Evolutionary conservation across 2,329 filamentous ascomycete genomes (phyloP).

Genomic region (Cryphonectria carpinicola): DNA sequence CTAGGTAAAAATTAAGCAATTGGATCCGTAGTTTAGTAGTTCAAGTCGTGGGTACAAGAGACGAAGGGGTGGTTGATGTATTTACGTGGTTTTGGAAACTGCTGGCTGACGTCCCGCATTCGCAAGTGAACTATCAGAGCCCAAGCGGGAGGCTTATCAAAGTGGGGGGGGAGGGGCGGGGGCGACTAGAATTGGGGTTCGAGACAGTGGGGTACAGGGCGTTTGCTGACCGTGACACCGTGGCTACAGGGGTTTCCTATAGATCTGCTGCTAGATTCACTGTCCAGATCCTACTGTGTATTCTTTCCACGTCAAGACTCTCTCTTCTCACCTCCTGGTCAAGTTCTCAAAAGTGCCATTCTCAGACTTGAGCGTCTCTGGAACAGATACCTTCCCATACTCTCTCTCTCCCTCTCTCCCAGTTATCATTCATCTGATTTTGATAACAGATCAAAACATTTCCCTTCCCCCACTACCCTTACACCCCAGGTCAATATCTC

Average conservation of each 20-base stretch:
- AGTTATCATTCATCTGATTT: neutral
- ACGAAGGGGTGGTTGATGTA: slow-evolving; percentile 6
- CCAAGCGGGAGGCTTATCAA: slow-evolving; percentile 12
- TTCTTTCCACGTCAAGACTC: too few relatives aligned
- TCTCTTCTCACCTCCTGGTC: neutral
- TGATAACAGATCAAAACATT: neutral
- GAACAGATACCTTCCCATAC: neutral
- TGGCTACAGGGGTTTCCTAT: neutral
- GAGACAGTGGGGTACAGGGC: slow-evolving; percentile 15
- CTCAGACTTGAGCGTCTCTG: too few relatives aligned
- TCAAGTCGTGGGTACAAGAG: slow-evolving; percentile 24
- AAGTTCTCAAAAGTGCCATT: too few relatives aligned
- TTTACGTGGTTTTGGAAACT: slow-evolving; percentile 21
- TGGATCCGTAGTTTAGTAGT: slow-evolving; percentile 20
- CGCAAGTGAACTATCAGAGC: slow-evolving; percentile 16
- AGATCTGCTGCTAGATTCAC: slow-evolving; percentile 1
- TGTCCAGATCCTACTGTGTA: neutral
- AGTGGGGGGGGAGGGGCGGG: neutral
- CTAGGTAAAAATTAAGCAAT: slow-evolving; percentile 27
- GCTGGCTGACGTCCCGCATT: slow-evolving; percentile 18
- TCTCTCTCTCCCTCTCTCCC: too few relatives aligned
- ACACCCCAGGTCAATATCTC: slow-evolving; percentile 1
- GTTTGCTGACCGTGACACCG: neutral
- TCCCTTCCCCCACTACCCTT: neutral
- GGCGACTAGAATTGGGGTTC: slow-evolving; percentile 4